Percentiles rank a stretch among this genome's conserved stretches.
Conservation (phyloP, 1,139 yeast genomes). For the Hyphopichia buzzinii region DNA sequence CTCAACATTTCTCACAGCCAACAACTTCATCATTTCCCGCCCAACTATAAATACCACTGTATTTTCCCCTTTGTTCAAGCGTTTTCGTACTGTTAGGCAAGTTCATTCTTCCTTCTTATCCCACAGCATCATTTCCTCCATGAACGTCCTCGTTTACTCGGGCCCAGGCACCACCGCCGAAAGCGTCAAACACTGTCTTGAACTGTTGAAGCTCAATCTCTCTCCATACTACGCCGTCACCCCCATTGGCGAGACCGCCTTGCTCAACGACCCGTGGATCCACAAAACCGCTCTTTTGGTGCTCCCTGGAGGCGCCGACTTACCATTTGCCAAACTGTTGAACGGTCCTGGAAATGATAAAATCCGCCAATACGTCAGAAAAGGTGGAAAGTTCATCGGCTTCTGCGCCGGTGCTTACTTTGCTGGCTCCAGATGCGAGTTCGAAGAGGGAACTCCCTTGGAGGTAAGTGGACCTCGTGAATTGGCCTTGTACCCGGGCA, state of each 20-base stretch:
- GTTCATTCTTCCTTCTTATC: too few relatives aligned
- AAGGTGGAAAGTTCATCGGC: constrained; percentile 83
- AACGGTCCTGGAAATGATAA: constrained; percentile 65
- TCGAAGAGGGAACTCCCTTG: constrained; percentile 72
- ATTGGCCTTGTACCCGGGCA: constrained; percentile 77
- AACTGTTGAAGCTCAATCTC: constrained; percentile 68
- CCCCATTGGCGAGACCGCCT: constrained; percentile 59
- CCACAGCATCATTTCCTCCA: constrained; percentile 17
- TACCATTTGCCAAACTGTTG: constrained; percentile 72
- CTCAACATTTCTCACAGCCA: background rate
- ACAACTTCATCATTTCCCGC: background rate
- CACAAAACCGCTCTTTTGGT: constrained; percentile 75
- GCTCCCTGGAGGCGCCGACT: constrained; percentile 95
- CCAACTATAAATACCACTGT: background rate
- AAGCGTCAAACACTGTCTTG: constrained; percentile 80
- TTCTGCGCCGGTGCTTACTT: constrained; percentile 97
- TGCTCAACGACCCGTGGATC: constrained; percentile 86
- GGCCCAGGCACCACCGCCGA: constrained; percentile 89
- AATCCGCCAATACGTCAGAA: constrained; percentile 63
- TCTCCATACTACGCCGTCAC: constrained; percentile 89
- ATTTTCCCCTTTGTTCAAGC: background rate
- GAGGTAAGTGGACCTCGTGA: constrained; percentile 89
- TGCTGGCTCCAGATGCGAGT: constrained; percentile 74
- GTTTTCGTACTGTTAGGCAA: background rate
- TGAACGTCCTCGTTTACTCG: constrained; percentile 81